Conservation (phyloP, 495 filamentous ascomycete genomes). For the Trichoderma asperelloides region DNA sequence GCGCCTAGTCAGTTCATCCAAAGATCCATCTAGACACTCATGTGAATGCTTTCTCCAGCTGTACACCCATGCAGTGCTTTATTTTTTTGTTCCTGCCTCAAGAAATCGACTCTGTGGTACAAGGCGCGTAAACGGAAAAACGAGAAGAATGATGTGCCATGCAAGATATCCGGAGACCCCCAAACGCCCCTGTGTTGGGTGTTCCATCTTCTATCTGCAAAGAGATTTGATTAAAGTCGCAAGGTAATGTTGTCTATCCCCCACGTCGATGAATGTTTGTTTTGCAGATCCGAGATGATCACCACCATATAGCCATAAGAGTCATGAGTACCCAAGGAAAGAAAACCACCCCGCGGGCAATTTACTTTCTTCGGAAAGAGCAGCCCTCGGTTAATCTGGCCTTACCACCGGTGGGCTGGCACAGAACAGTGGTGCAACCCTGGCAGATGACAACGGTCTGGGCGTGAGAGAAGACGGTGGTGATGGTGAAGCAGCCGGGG, state of each 20-base stretch:
- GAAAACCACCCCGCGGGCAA: conserved; percentile 31
- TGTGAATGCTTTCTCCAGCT: conserved; percentile 44
- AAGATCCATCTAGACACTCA: conserved; percentile 28
- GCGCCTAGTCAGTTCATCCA: conserved; percentile 27
- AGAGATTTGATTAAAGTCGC: conserved; percentile 32
- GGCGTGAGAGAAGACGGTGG: conserved; percentile 99
- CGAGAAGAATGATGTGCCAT: conserved; percentile 43
- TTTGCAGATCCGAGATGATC: conserved; percentile 43
- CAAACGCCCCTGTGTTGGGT: conserved; percentile 47
- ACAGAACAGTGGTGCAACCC: conserved; percentile 92
- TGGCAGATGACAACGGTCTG: conserved; percentile 99
- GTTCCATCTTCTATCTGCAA: conserved; percentile 72
- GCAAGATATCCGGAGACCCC: conserved; percentile 86
- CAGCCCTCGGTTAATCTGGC: conserved; percentile 95
- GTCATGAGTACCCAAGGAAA: conserved; percentile 39
- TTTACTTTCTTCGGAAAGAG: conserved; percentile 99
- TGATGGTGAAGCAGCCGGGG: conserved; percentile 99
- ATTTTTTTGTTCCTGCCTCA: conserved; percentile 29
- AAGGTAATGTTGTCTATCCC: conserved; percentile 11
- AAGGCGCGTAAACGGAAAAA: conserved; percentile 27
- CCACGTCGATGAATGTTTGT: conserved; percentile 20
- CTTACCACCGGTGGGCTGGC: conserved; percentile 97
- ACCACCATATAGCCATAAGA: conserved; percentile 29
- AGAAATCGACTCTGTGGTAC: conserved; percentile 25
- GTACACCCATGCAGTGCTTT: conserved; percentile 39